Evolutionary conservation across 1,139 yeast species (phyloP), one percentile per base, ranked within the genome.

Genomic region (Pichia sp.): DNA sequence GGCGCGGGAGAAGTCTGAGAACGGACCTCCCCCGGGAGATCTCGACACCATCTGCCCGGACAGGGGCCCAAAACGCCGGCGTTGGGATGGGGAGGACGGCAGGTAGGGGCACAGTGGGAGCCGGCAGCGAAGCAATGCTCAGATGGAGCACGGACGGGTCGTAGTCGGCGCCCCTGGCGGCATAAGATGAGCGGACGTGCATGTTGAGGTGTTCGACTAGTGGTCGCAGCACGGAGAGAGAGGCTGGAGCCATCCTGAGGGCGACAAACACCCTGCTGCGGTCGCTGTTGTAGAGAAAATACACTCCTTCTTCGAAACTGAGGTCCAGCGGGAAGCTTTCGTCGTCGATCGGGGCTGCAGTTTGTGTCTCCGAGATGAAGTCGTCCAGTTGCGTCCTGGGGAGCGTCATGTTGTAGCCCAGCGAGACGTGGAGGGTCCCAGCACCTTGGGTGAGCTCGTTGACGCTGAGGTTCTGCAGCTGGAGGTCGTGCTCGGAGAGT

Each of bases 21-120:
- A 43, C 39, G 16, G 46, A 43, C 25, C 46, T 39, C 6, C 46
- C 46, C 12, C 46, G 46, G 26, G 37, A 22, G n/a, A 43, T 10
- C 39, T 43, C 46, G 37, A 16, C 39, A 19, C 46, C 18, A 3
- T 16, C 42, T 9, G 37, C 22, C 13, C 37, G 19, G 13, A 10
- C 39, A 10, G 45, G 21, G 4, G 13, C 19, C 10, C 3, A 10
- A 13, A 8, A 6, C 7, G 31, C 3, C 7, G 5, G n/a, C 8
- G 25, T 16, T 25, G n/a, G 43, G 26, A 40, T n/a, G 31, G 18
- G 3, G 16, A 23, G 31, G 30, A 23, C 12, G 31, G 13, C n/a
- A 18, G 44, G 44, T 16, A 41, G 16, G 30, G 44, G 13, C 10
- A 18, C 2, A 13, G 19, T 10, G 2, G 44, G n/a, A 4, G 44